These are phyloP conservation scores for Podaxis sp. DNA, from an alignment of 768 basidiomycete genomes.

Conservation along the genomic window DNA sequence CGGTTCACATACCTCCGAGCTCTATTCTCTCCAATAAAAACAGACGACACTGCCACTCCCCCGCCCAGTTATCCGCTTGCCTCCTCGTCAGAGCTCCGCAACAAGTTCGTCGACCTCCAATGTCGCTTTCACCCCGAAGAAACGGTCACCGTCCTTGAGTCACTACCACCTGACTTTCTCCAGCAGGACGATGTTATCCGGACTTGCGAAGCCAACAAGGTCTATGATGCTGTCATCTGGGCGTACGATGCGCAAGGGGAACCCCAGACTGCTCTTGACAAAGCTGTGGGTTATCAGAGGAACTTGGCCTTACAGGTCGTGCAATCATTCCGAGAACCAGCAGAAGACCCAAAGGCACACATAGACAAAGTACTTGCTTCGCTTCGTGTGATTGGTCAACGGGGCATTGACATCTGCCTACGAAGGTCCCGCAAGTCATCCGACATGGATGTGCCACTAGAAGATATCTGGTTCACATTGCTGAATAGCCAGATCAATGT, in stretches of 20 bases:
- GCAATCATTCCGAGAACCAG: conserved; percentile 35
- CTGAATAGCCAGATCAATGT: conserved; percentile 79
- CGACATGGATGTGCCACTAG: conserved; percentile 46
- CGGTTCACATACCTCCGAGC: conserved; percentile 77
- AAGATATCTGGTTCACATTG: conserved; percentile 89
- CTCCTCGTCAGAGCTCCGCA: conserved; percentile 50
- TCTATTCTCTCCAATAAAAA: conserved; percentile 51
- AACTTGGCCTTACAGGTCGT: conserved; percentile 35
- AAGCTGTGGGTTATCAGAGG: conserved; percentile 57
- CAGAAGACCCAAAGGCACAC: conserved; percentile 26
- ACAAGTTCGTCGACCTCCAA: conserved; percentile 69
- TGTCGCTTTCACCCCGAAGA: conserved; percentile 65
- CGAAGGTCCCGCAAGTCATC: conserved; percentile 52
- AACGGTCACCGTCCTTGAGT: conserved; percentile 61
- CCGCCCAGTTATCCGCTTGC: conserved; percentile 35
- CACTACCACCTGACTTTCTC: conserved; percentile 49
- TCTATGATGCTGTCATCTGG: conserved; percentile 84
- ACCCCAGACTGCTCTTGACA: conserved; percentile 62
- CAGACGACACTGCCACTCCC: conserved; percentile 33
- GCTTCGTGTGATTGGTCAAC: conserved; percentile 56
- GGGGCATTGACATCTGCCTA: conserved; percentile 68
- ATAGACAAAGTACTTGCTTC: conserved; percentile 40
- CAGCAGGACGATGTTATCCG: conserved; percentile 54
- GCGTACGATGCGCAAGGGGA: conserved; percentile 62
- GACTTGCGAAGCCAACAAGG: conserved; percentile 64